phyloP scores from a whole-genome alignment of 495 filamentous ascomycete species.

The Choiromyces venosus region DNA sequence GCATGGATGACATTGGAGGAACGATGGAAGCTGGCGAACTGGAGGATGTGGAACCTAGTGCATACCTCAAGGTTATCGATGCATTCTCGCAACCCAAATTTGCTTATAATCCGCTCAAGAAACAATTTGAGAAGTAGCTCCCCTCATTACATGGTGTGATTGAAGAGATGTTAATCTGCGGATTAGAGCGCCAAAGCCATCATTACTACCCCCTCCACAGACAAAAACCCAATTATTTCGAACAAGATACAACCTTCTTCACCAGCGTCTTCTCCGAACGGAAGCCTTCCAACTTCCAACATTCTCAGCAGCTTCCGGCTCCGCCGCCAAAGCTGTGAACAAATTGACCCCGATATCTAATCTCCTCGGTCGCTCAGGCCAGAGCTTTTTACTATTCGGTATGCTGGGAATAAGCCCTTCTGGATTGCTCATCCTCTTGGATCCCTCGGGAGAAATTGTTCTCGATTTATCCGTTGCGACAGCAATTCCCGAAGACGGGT shows the following conservation, averaged over 20 bases:
- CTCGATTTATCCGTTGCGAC: conserved; percentile 76
- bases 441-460: conserved; percentile 78
- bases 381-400: conserved; percentile 79
- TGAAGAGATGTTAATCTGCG: conserved; percentile 9
- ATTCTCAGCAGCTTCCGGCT: conserved; percentile 54
- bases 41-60: conserved; percentile 33
- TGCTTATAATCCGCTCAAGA: conserved; percentile 78
- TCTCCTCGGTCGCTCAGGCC: conserved; percentile 80
- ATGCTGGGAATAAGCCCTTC: conserved; percentile 75
- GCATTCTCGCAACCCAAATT: conserved; percentile 67
- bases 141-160: conserved; percentile 15
- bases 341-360: conserved; percentile 92
- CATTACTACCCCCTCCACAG: conserved; percentile 69
- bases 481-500: conserved; percentile 74
- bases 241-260: conserved; percentile 80
- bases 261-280: conserved; percentile 85
- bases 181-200: conserved; percentile 60
- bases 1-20: conserved; percentile 57
- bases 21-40: conserved; percentile 55
- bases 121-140: conserved; percentile 73
- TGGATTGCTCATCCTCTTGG: conserved; percentile 72
- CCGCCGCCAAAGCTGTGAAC: conserved; percentile 60
- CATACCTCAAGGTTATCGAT: conserved; percentile 39
- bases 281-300: conserved; percentile 83
- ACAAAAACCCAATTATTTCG: conserved; percentile 82